A percentile compares a stretch with the other conserved stretches of the same genome.
phyloP scores from a whole-genome alignment of 441 rosid genomes.

The Aquilaria agallochum region DNA sequence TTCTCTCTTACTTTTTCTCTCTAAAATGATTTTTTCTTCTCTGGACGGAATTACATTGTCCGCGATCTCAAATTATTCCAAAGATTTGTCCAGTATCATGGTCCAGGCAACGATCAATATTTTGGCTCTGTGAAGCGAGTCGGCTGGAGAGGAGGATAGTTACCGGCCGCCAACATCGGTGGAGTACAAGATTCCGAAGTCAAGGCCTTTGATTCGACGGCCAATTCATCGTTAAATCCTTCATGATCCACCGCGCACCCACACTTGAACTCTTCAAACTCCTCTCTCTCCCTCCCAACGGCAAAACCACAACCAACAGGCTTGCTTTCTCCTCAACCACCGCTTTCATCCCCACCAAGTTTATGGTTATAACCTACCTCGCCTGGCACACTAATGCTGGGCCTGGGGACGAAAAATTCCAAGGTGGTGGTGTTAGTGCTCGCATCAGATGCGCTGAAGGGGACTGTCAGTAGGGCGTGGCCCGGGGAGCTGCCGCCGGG shows the following conservation, averaged over 20 bases:
- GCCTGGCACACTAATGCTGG: conserved; percentile 98
- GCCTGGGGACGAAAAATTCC: conserved; percentile 82
- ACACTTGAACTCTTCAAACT: conserved; percentile 78
- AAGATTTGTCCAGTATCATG: no score
- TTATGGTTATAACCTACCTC: conserved; percentile 90
- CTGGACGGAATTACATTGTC: no score
- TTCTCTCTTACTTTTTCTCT: no score
- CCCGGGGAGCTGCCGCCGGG: conserved; percentile 83
- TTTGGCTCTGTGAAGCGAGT: no score
- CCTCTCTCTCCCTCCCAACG: conserved; percentile 55
- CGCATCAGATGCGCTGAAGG: conserved; percentile 67
- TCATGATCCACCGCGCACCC: conserved; percentile 80
- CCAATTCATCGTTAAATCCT: conserved; percentile 89
- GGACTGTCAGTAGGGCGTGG: conserved; percentile 58
- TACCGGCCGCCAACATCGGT: no score
- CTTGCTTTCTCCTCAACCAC: conserved; percentile 71
- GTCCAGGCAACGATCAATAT: no score
- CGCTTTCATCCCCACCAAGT: conserved; percentile 83
- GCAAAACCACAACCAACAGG: conserved; percentile 17
- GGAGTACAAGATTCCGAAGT: conserved; percentile 39
- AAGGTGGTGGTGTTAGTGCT: conserved; percentile 76
- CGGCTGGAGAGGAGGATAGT: no score
- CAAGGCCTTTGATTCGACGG: conserved; percentile 86
- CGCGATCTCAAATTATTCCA: no score
- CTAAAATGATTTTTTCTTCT: no score